Evolutionary conservation across 495 filamentous ascomycete genomes (phyloP).

Genomic region (Amorphotheca resinae): DNA sequence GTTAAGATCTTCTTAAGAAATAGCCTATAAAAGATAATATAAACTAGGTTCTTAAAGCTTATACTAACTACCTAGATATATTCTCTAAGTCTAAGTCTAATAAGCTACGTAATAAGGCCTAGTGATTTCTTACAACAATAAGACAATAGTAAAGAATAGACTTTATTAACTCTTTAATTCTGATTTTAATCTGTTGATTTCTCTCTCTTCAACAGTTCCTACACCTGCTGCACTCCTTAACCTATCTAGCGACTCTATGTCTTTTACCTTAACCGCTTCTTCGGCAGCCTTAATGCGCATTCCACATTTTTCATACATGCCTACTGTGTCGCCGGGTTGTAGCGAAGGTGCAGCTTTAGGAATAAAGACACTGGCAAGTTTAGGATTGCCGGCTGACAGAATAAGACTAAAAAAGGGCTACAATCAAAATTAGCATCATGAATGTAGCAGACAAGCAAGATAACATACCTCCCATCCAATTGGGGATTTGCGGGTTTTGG

Average conservation of each 20-base stretch:
- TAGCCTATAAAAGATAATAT: too few relatives aligned
- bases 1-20: too few relatives aligned
- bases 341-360: conserved; percentile 48
- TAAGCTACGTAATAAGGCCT: too few relatives aligned
- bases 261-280: conserved; percentile 75
- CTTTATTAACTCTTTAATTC: conserved; percentile 8
- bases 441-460: conserved; percentile 26
- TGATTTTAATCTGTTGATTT: conserved; percentile 19
- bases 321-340: conserved; percentile 47
- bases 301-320: conserved; percentile 95
- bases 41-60: too few relatives aligned
- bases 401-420: conserved; percentile 83
- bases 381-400: conserved; percentile 78
- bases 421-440: not conserved
- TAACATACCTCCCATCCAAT: conserved; percentile 73
- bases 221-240: conserved; percentile 15
- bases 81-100: too few relatives aligned
- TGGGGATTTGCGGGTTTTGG: conserved; percentile 60
- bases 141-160: too few relatives aligned
- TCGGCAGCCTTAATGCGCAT: conserved; percentile 83
- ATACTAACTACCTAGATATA: too few relatives aligned
- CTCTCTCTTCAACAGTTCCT: conserved; percentile 18
- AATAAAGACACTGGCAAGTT: conserved; percentile 71
- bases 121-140: too few relatives aligned
- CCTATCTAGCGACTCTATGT: conserved; percentile 43